phyloP scores from a whole-genome alignment of 2,329 filamentous ascomycete species.

The Talaromyces sp. region DNA sequence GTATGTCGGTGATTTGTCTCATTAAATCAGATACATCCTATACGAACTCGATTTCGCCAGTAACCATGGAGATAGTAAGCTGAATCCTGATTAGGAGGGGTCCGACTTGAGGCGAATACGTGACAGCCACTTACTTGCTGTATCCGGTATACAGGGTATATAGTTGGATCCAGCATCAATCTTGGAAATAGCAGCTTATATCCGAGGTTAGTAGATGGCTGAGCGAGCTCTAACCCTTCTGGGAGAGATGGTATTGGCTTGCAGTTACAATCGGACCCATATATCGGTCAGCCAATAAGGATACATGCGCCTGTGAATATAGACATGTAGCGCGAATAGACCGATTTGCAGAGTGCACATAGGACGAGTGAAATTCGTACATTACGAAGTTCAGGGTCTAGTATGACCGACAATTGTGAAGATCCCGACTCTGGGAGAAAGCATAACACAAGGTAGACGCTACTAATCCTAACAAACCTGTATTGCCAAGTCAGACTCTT shows the following conservation, averaged over 20 bases:
- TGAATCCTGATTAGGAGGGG: neutral
- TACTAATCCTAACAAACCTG: neutral
- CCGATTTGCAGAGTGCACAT: neutral
- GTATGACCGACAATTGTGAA: neutral
- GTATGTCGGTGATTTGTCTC: neutral
- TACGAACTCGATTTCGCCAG: neutral
- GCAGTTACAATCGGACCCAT: neutral
- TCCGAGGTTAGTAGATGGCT: too few species aligned
- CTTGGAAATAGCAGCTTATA: neutral
- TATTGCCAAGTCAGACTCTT: neutral
- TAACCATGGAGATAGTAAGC: neutral
- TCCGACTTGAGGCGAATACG: neutral
- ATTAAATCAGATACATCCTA: neutral
- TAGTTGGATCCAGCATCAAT: too few species aligned
- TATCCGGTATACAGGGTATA: neutral
- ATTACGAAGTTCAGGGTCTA: neutral
- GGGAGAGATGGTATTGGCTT: neutral
- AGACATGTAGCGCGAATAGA: neutral
- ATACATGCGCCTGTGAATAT: neutral
- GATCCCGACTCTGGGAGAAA: neutral
- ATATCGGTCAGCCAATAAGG: neutral
- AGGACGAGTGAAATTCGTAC: neutral
- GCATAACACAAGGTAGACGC: neutral
- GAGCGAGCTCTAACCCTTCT: too few species aligned
- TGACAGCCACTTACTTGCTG: neutral